These are phyloP conservation scores for Pezicula rhizophila DNA, from an alignment of 2,329 filamentous ascomycete genomes.

Conservation along the genomic window DNA sequence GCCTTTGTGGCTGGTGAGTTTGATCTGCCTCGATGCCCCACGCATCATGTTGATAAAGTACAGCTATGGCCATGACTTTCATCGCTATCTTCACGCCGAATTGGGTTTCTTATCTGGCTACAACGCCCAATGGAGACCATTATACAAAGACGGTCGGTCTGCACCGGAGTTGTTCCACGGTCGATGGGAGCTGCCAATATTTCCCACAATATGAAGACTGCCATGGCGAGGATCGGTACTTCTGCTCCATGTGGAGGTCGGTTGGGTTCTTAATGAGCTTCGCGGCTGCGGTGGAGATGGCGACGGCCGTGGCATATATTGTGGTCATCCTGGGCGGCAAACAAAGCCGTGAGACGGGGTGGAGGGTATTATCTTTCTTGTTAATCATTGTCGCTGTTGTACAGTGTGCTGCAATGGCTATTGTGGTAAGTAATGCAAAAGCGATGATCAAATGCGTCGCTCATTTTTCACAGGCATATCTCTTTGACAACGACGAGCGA, in stretches of 20 bases:
- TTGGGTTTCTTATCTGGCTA: constrained; percentile 63
- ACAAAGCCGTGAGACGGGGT: constrained; percentile 73
- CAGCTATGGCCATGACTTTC: constrained; percentile 69
- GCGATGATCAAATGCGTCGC: background rate
- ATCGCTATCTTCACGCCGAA: constrained; percentile 61
- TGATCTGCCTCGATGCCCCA: background rate
- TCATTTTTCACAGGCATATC: constrained; percentile 56
- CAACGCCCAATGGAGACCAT: constrained; percentile 37
- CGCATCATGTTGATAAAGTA: constrained; percentile 38
- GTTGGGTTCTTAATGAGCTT: constrained; percentile 86
- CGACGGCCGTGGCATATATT: constrained; percentile 71
- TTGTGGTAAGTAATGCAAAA: constrained; percentile 55
- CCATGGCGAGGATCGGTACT: constrained; percentile 49
- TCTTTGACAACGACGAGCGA: constrained; percentile 76
- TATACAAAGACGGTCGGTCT: constrained; percentile 70
- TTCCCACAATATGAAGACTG: constrained; percentile 69
- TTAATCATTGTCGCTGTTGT: constrained; percentile 60
- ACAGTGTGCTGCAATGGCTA: constrained; percentile 70
- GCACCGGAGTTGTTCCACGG: constrained; percentile 71
- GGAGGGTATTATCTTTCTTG: constrained; percentile 67
- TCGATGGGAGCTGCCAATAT: constrained; percentile 46
- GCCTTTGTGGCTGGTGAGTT: constrained; percentile 38
- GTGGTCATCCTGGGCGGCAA: constrained; percentile 75
- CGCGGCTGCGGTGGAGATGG: constrained; percentile 74
- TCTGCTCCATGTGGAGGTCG: constrained; percentile 89